Evolutionary conservation across 805 yeast genomes (phyloP), one percentile per base, ranked within the genome.

Genomic region (Spencermartinsiella europaea): DNA sequence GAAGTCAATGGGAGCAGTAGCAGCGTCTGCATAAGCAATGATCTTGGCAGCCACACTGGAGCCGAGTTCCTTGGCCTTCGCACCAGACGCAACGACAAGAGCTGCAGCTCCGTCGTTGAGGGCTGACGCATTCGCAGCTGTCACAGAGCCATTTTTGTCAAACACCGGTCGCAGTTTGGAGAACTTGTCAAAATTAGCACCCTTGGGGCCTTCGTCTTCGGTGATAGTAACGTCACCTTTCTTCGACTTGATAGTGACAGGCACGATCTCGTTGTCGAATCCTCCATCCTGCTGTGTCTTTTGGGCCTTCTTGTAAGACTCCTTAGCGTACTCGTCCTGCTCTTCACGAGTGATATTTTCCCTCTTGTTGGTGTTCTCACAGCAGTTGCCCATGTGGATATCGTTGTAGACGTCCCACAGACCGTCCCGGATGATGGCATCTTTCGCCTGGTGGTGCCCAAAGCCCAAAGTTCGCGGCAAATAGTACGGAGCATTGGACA

Each of bases 31-130:
- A 89, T 95, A 90, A 46, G 96, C 93, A 44, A 77, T 62, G 58
- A 90, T 79, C 64, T 79, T 79, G 51, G 95, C 97, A 47, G 80
- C 58, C 48, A 90, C 70, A 60, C 73, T 83, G 60, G 87, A 72
- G 28, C 81, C 80, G 59, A 85, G 76, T 71, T 85, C 90, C 64
- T 80, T 79, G 56, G 87, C 76, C 69, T 85, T 85, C 48, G 72
- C 73, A 61, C 80, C 96, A 45, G 95, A 83, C 44, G 89, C 91
- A 56, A 90, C 72, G 21, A 91, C 75, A 35, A 91, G 73, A 39
- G 96, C 96, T 47, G 97, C 95, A 64, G 89, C 97, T 70, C 98
- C 98, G 65, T 90, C 98, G 66, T 88, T 90, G 59, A 90, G 74
- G 61, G 91, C 85, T 31, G 95, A 87, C 25, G 97, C 95, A 63